These are phyloP conservation scores for Rhizopus stolonifer DNA, from an alignment of 371 early-diverging fungal genomes.

Conservation along the genomic window DNA sequence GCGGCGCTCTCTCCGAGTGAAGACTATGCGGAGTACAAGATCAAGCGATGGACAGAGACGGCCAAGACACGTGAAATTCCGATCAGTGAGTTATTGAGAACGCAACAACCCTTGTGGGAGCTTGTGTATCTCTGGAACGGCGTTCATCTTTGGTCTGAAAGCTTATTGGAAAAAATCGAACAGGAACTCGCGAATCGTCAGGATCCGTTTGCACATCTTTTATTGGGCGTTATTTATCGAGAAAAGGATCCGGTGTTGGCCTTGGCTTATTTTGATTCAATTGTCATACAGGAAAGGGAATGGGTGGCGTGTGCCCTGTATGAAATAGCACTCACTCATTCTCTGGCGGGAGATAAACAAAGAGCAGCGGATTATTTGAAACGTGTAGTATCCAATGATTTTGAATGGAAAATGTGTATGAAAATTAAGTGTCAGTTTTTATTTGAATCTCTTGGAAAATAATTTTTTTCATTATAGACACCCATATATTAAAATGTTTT, in stretches of 20 bases:
- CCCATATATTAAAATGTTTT: no score
- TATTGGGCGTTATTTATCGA: slow-evolving; percentile 17
- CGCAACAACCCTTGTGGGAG: slow-evolving; percentile 36
- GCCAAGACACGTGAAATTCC: slow-evolving; percentile 1
- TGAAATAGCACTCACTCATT: slow-evolving; percentile 23
- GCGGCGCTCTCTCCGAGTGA: slow-evolving; percentile 19
- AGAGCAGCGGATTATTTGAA: slow-evolving; percentile 8
- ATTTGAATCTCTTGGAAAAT: slow-evolving; percentile 11
- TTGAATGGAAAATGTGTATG: slow-evolving; percentile 27
- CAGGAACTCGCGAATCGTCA: not conserved
- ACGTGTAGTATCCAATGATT: slow-evolving; percentile 16
- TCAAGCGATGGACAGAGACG: slow-evolving; percentile 17
- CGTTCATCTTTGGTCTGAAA: slow-evolving; percentile 4
- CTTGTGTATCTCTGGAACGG: slow-evolving; percentile 37
- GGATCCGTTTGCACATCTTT: slow-evolving; percentile 4
- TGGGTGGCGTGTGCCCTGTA: slow-evolving; percentile 27
- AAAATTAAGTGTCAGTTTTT: slow-evolving; percentile 28
- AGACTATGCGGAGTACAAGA: slow-evolving; percentile 23
- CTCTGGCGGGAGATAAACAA: not conserved
- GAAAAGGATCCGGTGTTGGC: slow-evolving; percentile 13
- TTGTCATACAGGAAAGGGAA: not conserved
- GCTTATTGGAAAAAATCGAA: not conserved
- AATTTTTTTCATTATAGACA: not conserved
- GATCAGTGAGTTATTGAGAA: slow-evolving; percentile 1
- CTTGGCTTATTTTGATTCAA: slow-evolving; percentile 9